Evolutionary conservation across 2,329 filamentous ascomycete genomes (phyloP).

Genomic region (Paracoccidioides lutzii): DNA sequence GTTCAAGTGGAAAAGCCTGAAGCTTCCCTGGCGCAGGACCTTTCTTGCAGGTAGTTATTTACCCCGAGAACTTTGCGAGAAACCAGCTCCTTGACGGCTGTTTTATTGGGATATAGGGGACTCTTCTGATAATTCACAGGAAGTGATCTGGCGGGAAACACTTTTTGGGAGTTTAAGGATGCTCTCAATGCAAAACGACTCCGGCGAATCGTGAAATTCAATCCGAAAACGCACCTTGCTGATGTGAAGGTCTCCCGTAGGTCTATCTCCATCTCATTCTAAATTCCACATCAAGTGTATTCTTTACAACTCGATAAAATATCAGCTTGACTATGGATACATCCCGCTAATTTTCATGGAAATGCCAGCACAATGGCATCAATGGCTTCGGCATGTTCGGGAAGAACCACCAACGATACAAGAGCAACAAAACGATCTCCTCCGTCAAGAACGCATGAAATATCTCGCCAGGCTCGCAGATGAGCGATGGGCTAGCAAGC

Average conservation of each 20-base stretch:
- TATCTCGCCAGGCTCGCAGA: slow-evolving; percentile 47
- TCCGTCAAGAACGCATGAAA: slow-evolving; percentile 46
- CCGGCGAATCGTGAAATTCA: slow-evolving; percentile 47
- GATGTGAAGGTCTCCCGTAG: slow-evolving; percentile 50
- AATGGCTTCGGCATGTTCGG: slow-evolving; percentile 54
- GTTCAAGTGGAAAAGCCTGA: slow-evolving; percentile 50
- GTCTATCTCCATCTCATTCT: slow-evolving; percentile 8
- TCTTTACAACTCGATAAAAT: neutral
- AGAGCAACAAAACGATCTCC: slow-evolving; percentile 46
- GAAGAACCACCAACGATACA: slow-evolving; percentile 41
- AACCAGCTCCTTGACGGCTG: neutral
- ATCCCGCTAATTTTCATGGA: neutral
- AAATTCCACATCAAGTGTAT: neutral
- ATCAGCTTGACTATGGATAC: neutral
- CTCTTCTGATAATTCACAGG: slow-evolving; percentile 27
- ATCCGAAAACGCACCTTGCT: slow-evolving; percentile 39
- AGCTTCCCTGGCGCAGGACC: slow-evolving; percentile 48
- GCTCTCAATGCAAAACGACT: slow-evolving; percentile 39
- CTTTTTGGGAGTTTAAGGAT: slow-evolving; percentile 55
- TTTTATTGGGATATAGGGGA: slow-evolving; percentile 2
- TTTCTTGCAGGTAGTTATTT: slow-evolving; percentile 42
- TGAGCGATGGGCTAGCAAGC: slow-evolving; percentile 47
- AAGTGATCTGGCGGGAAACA: slow-evolving; percentile 50
- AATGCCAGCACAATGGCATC: slow-evolving; percentile 49
- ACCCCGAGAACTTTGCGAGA: neutral